Percentiles rank a stretch among this genome's conserved stretches.
Evolutionary conservation across 306 rosid genomes (phyloP).

Genomic region (Vicia sativa): DNA sequence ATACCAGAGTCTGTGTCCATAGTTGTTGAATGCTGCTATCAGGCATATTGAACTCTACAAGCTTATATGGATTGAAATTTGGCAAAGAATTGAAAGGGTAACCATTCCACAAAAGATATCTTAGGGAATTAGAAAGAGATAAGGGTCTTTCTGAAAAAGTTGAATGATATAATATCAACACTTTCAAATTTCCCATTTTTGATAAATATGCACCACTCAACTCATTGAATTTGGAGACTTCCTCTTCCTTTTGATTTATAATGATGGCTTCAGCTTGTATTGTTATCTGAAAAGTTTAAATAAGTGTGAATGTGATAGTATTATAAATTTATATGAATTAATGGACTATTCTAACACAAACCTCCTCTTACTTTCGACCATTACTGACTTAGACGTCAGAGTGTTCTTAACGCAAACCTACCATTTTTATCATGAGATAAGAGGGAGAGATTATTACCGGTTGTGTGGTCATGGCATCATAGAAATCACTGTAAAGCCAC

Average conservation of each 20-base stretch:
- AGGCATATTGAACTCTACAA: slow-evolving; percentile 21
- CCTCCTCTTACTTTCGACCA: too few species aligned
- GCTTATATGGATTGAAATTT: neutral
- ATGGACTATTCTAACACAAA: neutral
- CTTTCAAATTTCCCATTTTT: neutral
- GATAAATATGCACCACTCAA: neutral
- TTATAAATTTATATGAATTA: neutral
- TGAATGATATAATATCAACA: neutral
- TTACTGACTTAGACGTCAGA: too few species aligned
- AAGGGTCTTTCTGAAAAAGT: neutral
- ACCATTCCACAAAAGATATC: slow-evolving; percentile 13
- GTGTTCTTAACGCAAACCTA: too few species aligned
- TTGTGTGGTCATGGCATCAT: neutral
- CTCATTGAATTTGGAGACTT: neutral
- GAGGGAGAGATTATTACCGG: neutral
- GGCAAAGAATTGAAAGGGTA: slow-evolving; percentile 31
- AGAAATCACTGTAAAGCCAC: neutral
- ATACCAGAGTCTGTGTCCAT: slow-evolving; percentile 2
- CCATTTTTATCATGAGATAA: too few species aligned
- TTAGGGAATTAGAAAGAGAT: neutral
- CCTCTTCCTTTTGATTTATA: neutral
- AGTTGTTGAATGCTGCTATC: neutral
- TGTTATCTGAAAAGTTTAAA: neutral
- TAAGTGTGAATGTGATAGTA: neutral
- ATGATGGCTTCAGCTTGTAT: slow-evolving; percentile 5